A percentile compares a stretch with the other conserved stretches of the same genome.
These are phyloP conservation scores for Oryza punctata DNA, from an alignment of 176 grass and related monocot genomes.

Conservation along the genomic window DNA sequence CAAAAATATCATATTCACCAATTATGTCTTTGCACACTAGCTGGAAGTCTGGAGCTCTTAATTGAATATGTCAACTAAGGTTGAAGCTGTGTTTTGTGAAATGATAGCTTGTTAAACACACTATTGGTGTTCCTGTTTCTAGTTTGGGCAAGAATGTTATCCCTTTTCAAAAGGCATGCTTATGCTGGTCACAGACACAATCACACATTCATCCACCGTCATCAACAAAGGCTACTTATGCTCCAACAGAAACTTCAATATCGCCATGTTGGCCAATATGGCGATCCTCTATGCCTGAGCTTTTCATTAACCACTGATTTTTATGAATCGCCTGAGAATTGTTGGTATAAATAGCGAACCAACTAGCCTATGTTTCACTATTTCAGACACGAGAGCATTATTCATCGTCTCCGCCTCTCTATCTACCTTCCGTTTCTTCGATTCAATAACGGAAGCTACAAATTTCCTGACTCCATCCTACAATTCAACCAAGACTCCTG, in stretches of 20 bases:
- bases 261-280: neutral
- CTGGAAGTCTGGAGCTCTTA: neutral
- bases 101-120: neutral
- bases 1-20: neutral
- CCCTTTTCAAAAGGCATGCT: neutral
- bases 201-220: neutral
- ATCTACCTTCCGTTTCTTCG: neutral
- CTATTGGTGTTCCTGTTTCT: neutral
- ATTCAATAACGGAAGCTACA: neutral
- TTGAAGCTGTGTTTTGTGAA: neutral
- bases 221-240: neutral
- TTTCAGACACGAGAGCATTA: neutral
- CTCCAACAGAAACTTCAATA: neutral
- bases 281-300: neutral
- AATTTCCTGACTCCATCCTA: neutral
- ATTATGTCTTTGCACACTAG: neutral
- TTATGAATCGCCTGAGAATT: neutral
- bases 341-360: neutral
- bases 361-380: neutral
- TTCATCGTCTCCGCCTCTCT: neutral
- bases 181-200: neutral
- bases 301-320: neutral
- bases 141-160: slow-evolving; percentile 3
- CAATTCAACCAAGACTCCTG: neutral
- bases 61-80: neutral